phyloP scores from a whole-genome alignment of 176 grass and related monocot genomes.

The Thinopyrum elongatum region DNA sequence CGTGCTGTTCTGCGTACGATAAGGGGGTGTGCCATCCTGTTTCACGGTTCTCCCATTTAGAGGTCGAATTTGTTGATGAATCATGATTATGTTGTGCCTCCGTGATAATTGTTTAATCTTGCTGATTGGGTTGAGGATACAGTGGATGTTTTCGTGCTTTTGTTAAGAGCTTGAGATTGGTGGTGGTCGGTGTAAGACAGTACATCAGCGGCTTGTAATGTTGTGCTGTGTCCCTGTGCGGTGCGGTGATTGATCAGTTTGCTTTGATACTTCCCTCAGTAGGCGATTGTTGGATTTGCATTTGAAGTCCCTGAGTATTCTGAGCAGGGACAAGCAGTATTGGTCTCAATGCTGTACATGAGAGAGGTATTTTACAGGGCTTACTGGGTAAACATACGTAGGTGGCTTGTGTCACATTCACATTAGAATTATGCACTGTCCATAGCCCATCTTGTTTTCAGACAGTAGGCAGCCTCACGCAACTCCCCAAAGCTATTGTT shows the following conservation, averaged over 20 bases:
- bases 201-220: not conserved
- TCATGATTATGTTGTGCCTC: not conserved
- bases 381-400: not conserved
- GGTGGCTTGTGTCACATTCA: not conserved
- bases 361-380: not conserved
- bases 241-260: not conserved
- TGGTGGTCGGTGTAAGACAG: not conserved
- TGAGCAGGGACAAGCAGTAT: not conserved
- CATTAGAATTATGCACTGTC: not conserved
- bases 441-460: not conserved
- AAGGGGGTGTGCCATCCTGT: not conserved
- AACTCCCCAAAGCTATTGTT: not conserved
- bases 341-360: not conserved
- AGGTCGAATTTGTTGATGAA: not conserved
- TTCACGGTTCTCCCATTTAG: not conserved
- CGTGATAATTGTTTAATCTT: not conserved
- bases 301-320: not conserved
- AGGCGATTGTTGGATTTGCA: not conserved
- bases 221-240: not conserved
- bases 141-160: not conserved
- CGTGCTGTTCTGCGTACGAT: not conserved
- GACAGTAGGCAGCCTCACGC: not conserved
- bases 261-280: not conserved
- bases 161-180: not conserved
- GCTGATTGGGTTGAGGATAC: not conserved